phyloP scores from a whole-genome alignment of 176 grass and related monocot species.

The Oryza australiensis region DNA sequence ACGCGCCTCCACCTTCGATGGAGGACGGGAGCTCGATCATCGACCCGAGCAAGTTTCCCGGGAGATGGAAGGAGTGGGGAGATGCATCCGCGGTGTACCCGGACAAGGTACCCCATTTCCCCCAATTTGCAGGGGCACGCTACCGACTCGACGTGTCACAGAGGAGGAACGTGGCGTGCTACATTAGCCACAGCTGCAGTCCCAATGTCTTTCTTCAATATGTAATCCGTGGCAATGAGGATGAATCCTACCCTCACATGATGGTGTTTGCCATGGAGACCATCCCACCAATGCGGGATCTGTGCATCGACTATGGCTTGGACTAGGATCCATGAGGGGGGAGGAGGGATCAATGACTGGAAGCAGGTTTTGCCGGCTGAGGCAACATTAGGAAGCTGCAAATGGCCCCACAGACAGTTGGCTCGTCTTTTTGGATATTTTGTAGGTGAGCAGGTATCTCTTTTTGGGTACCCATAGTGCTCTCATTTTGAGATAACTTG shows the following conservation, averaged over 20 bases:
- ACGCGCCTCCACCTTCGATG: neutral
- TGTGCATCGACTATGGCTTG: conserved; percentile 83
- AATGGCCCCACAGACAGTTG: neutral
- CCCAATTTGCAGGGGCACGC: conserved; percentile 10
- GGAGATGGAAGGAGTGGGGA: conserved; percentile 86
- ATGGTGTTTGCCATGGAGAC: conserved; percentile 94
- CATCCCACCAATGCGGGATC: conserved; percentile 83
- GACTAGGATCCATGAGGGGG: conserved; percentile 11
- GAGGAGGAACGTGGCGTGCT: conserved; percentile 70
- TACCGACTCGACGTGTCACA: conserved; percentile 70
- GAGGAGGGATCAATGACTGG: conserved; percentile 19
- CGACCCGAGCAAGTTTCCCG: conserved; percentile 58
- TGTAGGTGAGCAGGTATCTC: neutral
- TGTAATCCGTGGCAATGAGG: conserved; percentile 56
- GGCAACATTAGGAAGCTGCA: neutral
- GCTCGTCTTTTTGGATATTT: conserved; percentile 17
- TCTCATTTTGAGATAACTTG: conserved; percentile 8
- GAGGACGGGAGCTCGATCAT: neutral
- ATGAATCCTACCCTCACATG: conserved; percentile 58
- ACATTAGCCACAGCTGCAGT: conserved; percentile 66
- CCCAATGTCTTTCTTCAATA: conserved; percentile 80
- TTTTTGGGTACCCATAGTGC: neutral
- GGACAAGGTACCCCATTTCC: conserved; percentile 6
- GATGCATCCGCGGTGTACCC: conserved; percentile 50
- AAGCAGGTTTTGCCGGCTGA: neutral